Evolutionary conservation across 1,284 basidiomycete species (phyloP), one percentile per base, ranked within the genome.

Genomic region (Cutaneotrichosporon curvatum): DNA sequence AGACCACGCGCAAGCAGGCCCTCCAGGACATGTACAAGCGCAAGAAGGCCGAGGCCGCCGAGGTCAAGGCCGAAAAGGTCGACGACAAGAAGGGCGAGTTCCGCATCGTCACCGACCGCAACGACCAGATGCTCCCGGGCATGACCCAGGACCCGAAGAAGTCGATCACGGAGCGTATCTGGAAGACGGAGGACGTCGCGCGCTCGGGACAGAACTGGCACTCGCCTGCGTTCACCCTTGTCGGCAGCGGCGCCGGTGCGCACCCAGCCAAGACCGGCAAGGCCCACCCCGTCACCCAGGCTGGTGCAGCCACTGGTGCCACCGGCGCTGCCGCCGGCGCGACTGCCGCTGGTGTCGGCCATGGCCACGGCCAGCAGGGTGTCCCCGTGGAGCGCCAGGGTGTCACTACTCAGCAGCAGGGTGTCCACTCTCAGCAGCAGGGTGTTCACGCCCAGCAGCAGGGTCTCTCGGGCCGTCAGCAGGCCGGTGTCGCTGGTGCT

Each of bases 21-120:
- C 70, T 94, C 57, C 83, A 85, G 69, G 79, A 85, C 51, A 79
- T 85, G 43, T 75, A 72, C 61, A 50, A 56, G 48, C 62, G 71
- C 53, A 75, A 75, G 70, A 70, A 71, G 67, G 53, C 63, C 28
- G 61, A 66, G 31, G 68, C 70, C 52, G 56, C 67, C 51, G 67
- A 65, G 51, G 58, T 58, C 28, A 59, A 65, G 40, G 40, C 28
- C 33, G 47, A 52, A 31, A 43, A 36, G 18, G 55, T 45, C 23
- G 43, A 45, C 31, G 23, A 43, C 25, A 43, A 59, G 46, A 21
- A 30, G 22, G 40, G 40, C 25, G 38, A 50, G 36, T 50, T 53
- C 37, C 15, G 32, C 16, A 20, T 53, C 28, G 40, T 53, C 48
- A 45, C 36, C 8, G 53, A 46, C 32, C 46, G 40, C 41, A 40